phyloP scores from a whole-genome alignment of 768 basidiomycete genomes.

The Mycena alexandri region DNA sequence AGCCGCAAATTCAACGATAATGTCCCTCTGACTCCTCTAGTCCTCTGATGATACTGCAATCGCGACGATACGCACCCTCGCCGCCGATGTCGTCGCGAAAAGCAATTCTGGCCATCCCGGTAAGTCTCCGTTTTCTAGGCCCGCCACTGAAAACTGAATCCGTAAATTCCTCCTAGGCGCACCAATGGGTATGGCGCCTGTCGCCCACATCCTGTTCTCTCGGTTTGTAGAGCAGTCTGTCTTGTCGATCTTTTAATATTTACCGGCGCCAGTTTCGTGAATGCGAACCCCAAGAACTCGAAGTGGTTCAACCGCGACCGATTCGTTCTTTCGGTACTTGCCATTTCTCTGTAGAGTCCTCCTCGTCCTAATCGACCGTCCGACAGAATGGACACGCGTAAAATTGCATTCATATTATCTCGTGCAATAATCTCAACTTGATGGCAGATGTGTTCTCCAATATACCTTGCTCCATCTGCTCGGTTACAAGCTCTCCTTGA shows the following conservation, averaged over 20 bases:
- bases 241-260: slow-evolving; percentile 1
- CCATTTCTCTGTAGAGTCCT: not conserved
- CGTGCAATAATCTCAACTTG: slow-evolving; percentile 17
- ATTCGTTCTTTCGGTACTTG: slow-evolving; percentile 92
- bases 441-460: slow-evolving; percentile 87
- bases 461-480: slow-evolving; percentile 92
- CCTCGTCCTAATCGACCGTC: slow-evolving; percentile 27
- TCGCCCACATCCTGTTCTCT: slow-evolving; percentile 83
- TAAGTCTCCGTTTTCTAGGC: slow-evolving; percentile 31
- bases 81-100: slow-evolving; percentile 63
- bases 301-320: slow-evolving; percentile 98
- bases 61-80: slow-evolving; percentile 43
- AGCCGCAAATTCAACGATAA: not conserved
- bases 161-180: slow-evolving; percentile 62
- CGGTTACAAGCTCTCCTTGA: slow-evolving; percentile 92
- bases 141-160: slow-evolving; percentile 79
- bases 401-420: slow-evolving; percentile 47
- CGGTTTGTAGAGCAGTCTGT: slow-evolving; percentile 56
- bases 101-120: slow-evolving; percentile 34
- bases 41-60: slow-evolving; percentile 18
- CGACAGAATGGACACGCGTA: slow-evolving; percentile 75
- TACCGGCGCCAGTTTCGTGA: slow-evolving; percentile 72
- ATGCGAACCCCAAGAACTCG: slow-evolving; percentile 88
- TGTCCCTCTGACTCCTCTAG: not conserved
- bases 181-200: slow-evolving; percentile 94